phyloP scores from a whole-genome alignment of 352 stramenopile genomes.

The Phytophthora quininea region DNA sequence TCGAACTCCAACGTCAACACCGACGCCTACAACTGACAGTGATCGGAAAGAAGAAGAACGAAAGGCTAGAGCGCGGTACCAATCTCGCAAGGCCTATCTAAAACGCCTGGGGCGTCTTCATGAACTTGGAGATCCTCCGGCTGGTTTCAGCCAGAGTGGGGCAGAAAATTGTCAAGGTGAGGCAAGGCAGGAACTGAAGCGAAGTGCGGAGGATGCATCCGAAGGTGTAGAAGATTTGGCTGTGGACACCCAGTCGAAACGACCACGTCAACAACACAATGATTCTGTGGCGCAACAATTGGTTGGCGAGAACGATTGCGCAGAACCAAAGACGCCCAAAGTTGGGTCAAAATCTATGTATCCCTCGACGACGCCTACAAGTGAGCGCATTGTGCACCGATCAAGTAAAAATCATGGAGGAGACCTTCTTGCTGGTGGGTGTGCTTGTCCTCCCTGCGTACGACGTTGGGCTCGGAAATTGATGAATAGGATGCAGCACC shows the following conservation, averaged over 20 bases:
- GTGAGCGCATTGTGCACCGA: conserved; percentile 24
- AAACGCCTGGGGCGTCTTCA: conserved; percentile 33
- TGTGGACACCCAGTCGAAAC: conserved; percentile 16
- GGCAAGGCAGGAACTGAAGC: conserved; percentile 12
- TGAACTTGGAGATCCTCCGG: conserved; percentile 22
- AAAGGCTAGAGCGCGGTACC: conserved; percentile 30
- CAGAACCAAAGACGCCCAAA: conserved; percentile 3
- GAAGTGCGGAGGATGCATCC: conserved; percentile 9
- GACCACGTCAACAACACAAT: conserved; percentile 16
- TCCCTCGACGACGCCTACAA: background rate
- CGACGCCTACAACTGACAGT: conserved; percentile 20
- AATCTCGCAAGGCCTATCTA: conserved; percentile 36
- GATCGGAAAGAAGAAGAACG: conserved; percentile 22
- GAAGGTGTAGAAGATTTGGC: conserved; percentile 1
- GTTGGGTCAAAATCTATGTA: background rate
- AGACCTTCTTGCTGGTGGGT: conserved; percentile 38
- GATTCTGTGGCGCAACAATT: conserved; percentile 2
- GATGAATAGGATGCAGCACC: conserved; percentile 41
- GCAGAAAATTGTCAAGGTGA: background rate
- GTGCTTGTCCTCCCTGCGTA: conserved; percentile 41
- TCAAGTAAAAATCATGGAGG: conserved; percentile 27
- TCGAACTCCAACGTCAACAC: background rate
- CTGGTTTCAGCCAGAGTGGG: background rate
- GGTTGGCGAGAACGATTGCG: background rate
- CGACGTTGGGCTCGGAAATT: conserved; percentile 39